A percentile compares a stretch with the other conserved stretches of the same genome.
Evolutionary conservation across 495 filamentous ascomycete species (phyloP).

Genomic region (Wilcoxina mikolae): DNA sequence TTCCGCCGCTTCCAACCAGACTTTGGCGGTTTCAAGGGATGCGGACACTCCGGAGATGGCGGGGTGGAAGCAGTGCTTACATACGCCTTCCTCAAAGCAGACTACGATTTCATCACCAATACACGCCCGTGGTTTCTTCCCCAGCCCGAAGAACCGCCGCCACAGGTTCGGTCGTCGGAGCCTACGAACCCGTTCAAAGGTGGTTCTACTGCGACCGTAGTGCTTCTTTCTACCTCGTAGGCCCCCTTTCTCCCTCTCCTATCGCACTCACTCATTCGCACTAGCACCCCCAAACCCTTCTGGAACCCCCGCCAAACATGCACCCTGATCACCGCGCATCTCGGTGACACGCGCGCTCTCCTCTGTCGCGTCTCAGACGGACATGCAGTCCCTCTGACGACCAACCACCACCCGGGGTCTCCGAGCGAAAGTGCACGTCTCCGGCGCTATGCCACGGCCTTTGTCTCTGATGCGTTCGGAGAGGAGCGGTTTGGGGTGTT

Average conservation of each 20-base stretch:
- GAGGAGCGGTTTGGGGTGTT: slow-evolving; percentile 90
- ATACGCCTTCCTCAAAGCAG: slow-evolving; percentile 82
- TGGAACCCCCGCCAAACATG: slow-evolving; percentile 81
- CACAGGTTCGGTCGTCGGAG: slow-evolving; percentile 59
- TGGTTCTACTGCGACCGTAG: slow-evolving; percentile 77
- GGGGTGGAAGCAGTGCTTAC: slow-evolving; percentile 38
- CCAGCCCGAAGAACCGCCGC: slow-evolving; percentile 36
- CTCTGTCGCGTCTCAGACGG: slow-evolving; percentile 72
- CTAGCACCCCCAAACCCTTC: slow-evolving; percentile 46
- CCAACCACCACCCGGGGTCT: slow-evolving; percentile 76
- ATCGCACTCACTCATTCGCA: slow-evolving; percentile 1
- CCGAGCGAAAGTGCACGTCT: slow-evolving; percentile 70
- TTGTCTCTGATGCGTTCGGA: slow-evolving; percentile 90
- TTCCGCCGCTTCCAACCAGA: slow-evolving; percentile 76
- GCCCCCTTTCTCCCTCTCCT: background rate
- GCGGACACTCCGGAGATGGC: slow-evolving; percentile 13
- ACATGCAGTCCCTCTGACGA: slow-evolving; percentile 61
- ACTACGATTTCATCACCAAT: slow-evolving; percentile 71
- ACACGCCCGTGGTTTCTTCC: slow-evolving; percentile 19
- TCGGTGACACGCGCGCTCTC: slow-evolving; percentile 82
- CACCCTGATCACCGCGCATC: slow-evolving; percentile 74
- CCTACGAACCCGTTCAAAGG: slow-evolving; percentile 63
- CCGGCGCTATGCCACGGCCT: slow-evolving; percentile 67
- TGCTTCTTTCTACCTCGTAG: slow-evolving; percentile 78
- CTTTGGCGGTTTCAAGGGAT: slow-evolving; percentile 34